Conservation (phyloP, 495 filamentous ascomycete genomes). For the Mytilinidion resinicola region DNA sequence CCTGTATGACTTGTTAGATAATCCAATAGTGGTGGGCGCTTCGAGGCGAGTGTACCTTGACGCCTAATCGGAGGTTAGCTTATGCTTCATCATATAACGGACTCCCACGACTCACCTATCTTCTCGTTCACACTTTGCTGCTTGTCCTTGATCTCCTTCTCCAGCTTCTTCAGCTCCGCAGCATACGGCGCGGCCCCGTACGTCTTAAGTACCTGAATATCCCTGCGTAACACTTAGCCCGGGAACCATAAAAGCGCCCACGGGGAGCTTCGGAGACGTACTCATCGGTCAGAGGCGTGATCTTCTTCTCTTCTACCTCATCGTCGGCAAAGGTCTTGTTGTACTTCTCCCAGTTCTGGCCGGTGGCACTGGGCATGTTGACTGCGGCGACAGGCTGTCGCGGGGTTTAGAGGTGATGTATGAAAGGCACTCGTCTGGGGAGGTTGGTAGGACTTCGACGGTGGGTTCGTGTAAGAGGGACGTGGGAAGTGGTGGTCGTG, state of each 20-base stretch:
- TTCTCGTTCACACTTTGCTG: conserved; percentile 97
- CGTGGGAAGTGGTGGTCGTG: neutral
- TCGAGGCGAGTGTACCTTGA: conserved; percentile 46
- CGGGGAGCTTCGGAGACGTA: conserved; percentile 42
- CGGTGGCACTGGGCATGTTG: conserved; percentile 85
- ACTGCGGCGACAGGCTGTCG: neutral
- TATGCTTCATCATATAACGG: neutral
- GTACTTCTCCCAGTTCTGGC: conserved; percentile 96
- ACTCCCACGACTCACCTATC: conserved; percentile 52
- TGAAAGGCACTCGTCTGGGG: neutral
- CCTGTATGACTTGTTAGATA: conserved; percentile 44
- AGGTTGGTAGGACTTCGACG: neutral
- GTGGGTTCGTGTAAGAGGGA: neutral
- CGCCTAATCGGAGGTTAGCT: conserved; percentile 37
- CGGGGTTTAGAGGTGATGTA: neutral
- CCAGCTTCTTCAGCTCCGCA: conserved; percentile 84
- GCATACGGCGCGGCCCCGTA: conserved; percentile 97
- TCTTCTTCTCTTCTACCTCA: conserved; percentile 98
- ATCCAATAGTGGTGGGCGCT: conserved; percentile 23
- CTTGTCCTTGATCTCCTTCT: conserved; percentile 97
- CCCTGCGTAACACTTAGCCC: conserved; percentile 48
- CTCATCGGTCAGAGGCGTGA: conserved; percentile 92
- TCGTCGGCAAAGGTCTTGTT: conserved; percentile 93
- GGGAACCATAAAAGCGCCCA: neutral
- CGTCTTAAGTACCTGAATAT: conserved; percentile 98